Evolutionary conservation across 768 basidiomycete genomes (phyloP).

Genomic region (Leccinum incarnatum): DNA sequence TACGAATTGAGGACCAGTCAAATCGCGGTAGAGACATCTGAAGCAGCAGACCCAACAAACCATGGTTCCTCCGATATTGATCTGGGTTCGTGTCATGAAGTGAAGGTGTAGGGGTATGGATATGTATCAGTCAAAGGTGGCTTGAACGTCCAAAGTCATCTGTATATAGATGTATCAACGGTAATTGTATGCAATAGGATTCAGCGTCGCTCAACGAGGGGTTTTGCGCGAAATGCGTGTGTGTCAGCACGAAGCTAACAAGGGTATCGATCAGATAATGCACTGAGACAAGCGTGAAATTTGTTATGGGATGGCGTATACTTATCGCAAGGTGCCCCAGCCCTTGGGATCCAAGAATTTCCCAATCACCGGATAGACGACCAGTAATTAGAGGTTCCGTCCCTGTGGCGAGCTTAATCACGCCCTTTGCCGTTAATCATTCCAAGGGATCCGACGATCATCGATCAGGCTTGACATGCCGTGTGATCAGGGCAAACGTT

Average conservation of each 20-base stretch:
- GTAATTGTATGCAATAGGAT: background rate
- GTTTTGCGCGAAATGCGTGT: background rate
- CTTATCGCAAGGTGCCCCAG: background rate
- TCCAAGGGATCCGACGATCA: background rate
- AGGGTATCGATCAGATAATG: background rate
- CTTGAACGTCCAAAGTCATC: background rate
- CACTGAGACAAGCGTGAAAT: background rate
- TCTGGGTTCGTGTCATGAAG: background rate
- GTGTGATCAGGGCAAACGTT: background rate
- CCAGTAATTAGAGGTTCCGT: background rate
- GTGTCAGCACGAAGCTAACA: background rate
- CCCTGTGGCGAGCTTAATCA: background rate
- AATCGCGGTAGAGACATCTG: too few relatives aligned
- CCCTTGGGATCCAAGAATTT: background rate
- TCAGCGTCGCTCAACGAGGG: background rate
- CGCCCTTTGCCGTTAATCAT: background rate
- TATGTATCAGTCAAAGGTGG: background rate
- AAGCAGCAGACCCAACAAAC: background rate
- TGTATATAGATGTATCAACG: background rate
- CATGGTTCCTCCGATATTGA: background rate
- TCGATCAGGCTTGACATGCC: background rate
- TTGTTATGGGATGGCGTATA: too few relatives aligned
- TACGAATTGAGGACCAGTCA: background rate
- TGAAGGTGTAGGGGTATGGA: background rate
- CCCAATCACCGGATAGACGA: background rate